Conservation (phyloP, 2,329 filamentous ascomycete genomes). For the Penicillium sclerotiorum region DNA sequence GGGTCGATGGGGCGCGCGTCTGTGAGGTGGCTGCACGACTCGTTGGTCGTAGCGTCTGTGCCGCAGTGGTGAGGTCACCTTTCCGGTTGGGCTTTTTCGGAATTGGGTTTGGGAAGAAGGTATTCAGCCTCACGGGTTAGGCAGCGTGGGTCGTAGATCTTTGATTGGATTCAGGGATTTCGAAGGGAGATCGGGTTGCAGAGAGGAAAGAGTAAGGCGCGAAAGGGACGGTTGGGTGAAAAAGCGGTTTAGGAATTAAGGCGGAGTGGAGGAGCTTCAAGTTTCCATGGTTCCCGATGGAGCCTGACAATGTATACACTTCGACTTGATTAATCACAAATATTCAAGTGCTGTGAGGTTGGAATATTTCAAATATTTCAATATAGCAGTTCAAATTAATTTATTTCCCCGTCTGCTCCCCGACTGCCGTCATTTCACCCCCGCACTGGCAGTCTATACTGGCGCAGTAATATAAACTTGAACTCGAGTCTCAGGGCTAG, state of each 20-base stretch:
- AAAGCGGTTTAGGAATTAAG: constrained; percentile 17
- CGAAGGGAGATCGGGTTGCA: constrained; percentile 7
- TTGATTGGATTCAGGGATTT: constrained; percentile 4
- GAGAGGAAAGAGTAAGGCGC: constrained; percentile 3
- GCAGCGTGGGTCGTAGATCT: constrained; percentile 25
- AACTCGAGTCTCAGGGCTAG: too few relatives aligned
- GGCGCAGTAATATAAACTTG: background rate
- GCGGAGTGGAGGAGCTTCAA: constrained; percentile 24
- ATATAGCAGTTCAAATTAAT: background rate
- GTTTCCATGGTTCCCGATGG: constrained; percentile 34
- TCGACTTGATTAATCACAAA: too few relatives aligned
- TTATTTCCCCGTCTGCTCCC: constrained; percentile 2
- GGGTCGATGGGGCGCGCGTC: constrained; percentile 16
- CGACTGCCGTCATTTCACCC: background rate
- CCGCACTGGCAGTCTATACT: background rate
- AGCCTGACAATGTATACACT: constrained; percentile 20
- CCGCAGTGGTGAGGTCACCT: constrained; percentile 16
- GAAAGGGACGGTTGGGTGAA: constrained; percentile 1
- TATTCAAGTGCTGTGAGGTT: too few relatives aligned
- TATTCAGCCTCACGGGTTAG: constrained; percentile 45
- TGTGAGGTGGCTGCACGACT: constrained; percentile 15
- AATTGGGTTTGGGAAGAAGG: background rate
- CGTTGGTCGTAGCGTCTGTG: constrained; percentile 10
- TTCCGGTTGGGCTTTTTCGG: constrained; percentile 5
- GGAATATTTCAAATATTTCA: too few relatives aligned